Evolutionary conservation across 2,329 filamentous ascomycete species (phyloP), one percentile per base, ranked within the genome.

Genomic region (Botryotinia globosa): DNA sequence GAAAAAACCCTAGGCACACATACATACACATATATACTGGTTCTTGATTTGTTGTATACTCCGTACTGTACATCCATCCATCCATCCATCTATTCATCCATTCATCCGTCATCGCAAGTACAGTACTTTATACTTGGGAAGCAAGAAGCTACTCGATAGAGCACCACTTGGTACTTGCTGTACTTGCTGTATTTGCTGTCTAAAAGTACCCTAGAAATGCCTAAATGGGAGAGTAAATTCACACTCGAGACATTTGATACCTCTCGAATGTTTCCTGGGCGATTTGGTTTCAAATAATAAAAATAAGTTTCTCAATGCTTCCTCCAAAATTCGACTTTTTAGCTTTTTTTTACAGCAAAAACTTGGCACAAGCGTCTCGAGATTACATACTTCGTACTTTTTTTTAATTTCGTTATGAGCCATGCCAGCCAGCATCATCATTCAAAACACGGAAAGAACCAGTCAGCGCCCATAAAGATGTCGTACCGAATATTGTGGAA

Each of bases 401-500:
- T 39, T 37, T 54, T 54, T 54, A 54, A 62, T 62, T 62, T 67
- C 37, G 25, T 54, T 39, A 54, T 54, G 4, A 51, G 25, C n/a
- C 16, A 29, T 54, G 51, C 45, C 45, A 25, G 51, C 45, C 45
- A 25, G 22, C 44, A 66, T 66, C 45, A 51, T 51, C 48, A 51
- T 51, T 7, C 48, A 54, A 66, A 51, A 39, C 45, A 54, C 34
- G 34, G 34, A 56, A 37, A 42, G 25, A 51, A 56, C 65, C 48
- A 56, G 48, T 67, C 65, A 56, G 65, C 65, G 34, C 34, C 34
- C 34, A 42, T 56, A 16, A 56, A 67, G 34, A 67, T 67, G 48
- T 56, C 65, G 48, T 67, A 56, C 65, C 34, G 58, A 56, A 67
- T 67, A 67, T 22, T 67, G 48, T 67, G 64, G 64, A 42, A 67